Base-by-base conservation (phyloP, 139 green algal genomes). In the Chlorella sp. region DNA sequence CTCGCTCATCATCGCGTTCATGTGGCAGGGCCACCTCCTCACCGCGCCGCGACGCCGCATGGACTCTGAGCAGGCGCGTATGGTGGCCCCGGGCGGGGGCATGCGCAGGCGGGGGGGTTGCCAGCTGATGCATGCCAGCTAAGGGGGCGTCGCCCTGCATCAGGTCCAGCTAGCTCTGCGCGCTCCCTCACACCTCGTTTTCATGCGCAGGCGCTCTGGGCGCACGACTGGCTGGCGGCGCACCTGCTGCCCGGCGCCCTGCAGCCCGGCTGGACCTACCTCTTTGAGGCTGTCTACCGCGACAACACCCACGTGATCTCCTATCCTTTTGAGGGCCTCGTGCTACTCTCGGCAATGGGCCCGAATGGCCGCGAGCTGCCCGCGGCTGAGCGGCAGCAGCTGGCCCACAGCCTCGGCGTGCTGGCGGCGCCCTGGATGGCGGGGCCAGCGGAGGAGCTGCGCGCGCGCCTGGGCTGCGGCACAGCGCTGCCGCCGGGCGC, bases 251-350 rank as follows among this genome's bases (percentile, higher is more conserved):
- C 58, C 3, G 31, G 25, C 3, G 3, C 8, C 31, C 58, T 65
- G 33, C 31, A 65, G 31, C 58, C 58, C 58, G 58, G 58, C 58
- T 65, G 58, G 58, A 65, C 58, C 58, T 65, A 65, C 58, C 33
- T 65, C 11, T 65, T 65, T 65, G 58, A 65, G 25, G 58, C 58
- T n/a, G 8, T 43, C 2, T 65, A 42, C 14, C 31, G 7, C 8
- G 58, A 65, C 58, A 65, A 65, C 58, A 65, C 58, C 58, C 33
- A 42, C 12, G 58, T 65, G 33, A 33, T 65, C 33, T 33, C 58
- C 7, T 65, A 65, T 25, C 8, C 31, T 25, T 65, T 65, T 25
- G 58, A 65, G 31, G 58, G 8, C 15, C 33, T 43, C 11, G 58
- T 65, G 58, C 58, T 65, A 33, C 58, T 65, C 11, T 42, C 58